Evolutionary conservation across 2,329 filamentous ascomycete species (phyloP).

Genomic region (Alternaria sp.): DNA sequence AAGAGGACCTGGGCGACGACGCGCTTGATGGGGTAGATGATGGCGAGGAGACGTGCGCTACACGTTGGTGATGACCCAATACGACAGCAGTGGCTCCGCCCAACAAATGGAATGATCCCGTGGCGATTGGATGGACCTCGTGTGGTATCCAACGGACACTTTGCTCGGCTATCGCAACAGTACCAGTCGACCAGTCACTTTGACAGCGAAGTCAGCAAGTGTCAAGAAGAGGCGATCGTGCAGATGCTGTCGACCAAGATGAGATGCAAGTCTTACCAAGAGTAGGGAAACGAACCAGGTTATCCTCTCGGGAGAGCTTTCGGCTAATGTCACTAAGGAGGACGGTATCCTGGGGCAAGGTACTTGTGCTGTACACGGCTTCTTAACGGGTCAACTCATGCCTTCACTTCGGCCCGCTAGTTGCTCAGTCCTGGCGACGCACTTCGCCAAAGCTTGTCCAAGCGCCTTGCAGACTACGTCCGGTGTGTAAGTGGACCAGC

Average conservation of each 20-base stretch:
- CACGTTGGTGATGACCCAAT: slow-evolving; percentile 15
- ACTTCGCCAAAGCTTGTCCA: slow-evolving; percentile 40
- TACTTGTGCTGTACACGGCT: slow-evolving; percentile 22
- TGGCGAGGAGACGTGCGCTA: slow-evolving; percentile 13
- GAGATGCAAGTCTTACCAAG: background rate
- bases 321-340: background rate
- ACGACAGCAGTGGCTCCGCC: slow-evolving; percentile 19
- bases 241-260: background rate
- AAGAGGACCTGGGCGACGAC: background rate
- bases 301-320: background rate
- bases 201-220: slow-evolving; percentile 27
- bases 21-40: slow-evolving; percentile 3
- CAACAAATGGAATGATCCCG: slow-evolving; percentile 33
- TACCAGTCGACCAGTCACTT: slow-evolving; percentile 22
- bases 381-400: slow-evolving; percentile 23
- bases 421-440: slow-evolving; percentile 31
- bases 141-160: slow-evolving; percentile 31
- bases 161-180: slow-evolving; percentile 23
- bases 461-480: slow-evolving; percentile 37
- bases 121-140: slow-evolving; percentile 27
- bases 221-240: slow-evolving; percentile 1
- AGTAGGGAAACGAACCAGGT: background rate
- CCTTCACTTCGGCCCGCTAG: slow-evolving; percentile 29
- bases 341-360: slow-evolving; percentile 15
- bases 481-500: slow-evolving; percentile 37